Base-by-base conservation (phyloP, 2,329 filamentous ascomycete species). In the Achaetomium macrosporum region DNA sequence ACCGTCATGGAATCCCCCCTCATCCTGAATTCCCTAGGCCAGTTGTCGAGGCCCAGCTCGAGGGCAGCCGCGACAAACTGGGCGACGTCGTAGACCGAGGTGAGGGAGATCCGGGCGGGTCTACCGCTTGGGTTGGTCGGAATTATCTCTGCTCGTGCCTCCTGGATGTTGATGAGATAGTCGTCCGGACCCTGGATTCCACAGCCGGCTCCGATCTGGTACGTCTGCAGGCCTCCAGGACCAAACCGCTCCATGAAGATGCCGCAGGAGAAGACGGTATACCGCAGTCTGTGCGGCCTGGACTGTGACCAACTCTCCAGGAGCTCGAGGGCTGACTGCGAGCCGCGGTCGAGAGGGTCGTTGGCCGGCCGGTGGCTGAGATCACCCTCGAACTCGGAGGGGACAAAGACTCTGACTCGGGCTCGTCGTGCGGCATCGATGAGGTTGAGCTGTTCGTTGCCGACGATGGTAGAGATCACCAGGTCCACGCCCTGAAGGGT, bases 161-260 rank as follows among this genome's bases (percentile, higher is more conserved):
- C 69, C 41, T 76, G 76, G 31, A 87, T 69, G 62, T 90, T 74
- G 58, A 88, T 72, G 46, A 90, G 72, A 60, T 85, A 90, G 60
- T 81, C 78, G 5, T 85, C 84, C 57, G 84, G 78, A 13, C 70
- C 71, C 9, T 72, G 69, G 19, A 82, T 70, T 16, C 77, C 76
- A 40, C 75, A 76, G n/a, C 75, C 74, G 29, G 63, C 61, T 1
- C 85, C 85, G 43, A 90, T 82, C 33, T 76, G 72, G 50, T 81
- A 75, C 16, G 74, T 71, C 12, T 74, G 73, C 54, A 90, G 75
- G 0, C 87, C 87, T 3, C 79, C 81, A 0, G 82, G 83, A 17
- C 81, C 81, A 61, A 90, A 90, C 1, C 85, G 75, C 64, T 90
- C 87, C 73, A 89, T 90, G 58, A 90, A 82, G 30, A 90, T 69